phyloP scores from a whole-genome alignment of 2,329 filamentous ascomycete species.

The Juglanconis oblonga region DNA sequence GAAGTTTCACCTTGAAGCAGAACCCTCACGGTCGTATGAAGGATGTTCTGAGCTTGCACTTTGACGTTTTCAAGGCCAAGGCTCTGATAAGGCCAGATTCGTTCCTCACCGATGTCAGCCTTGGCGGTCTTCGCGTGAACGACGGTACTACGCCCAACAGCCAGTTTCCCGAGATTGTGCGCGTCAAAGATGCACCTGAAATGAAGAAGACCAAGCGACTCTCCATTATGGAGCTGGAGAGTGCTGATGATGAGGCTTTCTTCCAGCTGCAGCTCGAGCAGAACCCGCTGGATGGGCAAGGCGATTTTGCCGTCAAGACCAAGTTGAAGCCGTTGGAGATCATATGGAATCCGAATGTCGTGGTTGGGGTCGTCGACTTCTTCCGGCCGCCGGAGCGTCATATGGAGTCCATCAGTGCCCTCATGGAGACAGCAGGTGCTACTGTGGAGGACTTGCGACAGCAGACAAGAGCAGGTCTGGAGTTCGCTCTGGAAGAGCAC shows the following conservation, averaged over 20 bases:
- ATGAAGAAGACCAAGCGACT: constrained; percentile 43
- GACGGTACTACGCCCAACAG: constrained; percentile 92
- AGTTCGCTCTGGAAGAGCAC: constrained; percentile 95
- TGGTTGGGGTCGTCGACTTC: constrained; percentile 88
- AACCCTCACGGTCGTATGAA: constrained; percentile 73
- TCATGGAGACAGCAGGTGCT: constrained; percentile 93
- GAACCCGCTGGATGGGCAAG: constrained; percentile 88
- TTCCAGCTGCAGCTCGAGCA: constrained; percentile 93
- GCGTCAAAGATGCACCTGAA: constrained; percentile 81
- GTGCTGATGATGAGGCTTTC: constrained; percentile 63
- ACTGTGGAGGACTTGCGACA: constrained; percentile 94
- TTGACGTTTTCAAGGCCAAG: constrained; percentile 91
- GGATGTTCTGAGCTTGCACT: constrained; percentile 87
- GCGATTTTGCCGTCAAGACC: constrained; percentile 84
- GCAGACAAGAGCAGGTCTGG: constrained; percentile 90
- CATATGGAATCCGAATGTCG: constrained; percentile 93
- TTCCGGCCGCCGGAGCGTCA: constrained; percentile 95
- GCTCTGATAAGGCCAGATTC: constrained; percentile 89
- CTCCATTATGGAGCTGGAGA: constrained; percentile 53
- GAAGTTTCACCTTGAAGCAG: constrained; percentile 90
- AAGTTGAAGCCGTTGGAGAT: constrained; percentile 96
- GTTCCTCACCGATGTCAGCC: constrained; percentile 79
- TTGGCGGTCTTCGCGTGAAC: constrained; percentile 90
- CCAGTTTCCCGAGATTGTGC: constrained; percentile 90
- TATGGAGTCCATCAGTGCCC: constrained; percentile 95